Conservation (phyloP, 2,329 filamentous ascomycete genomes). For the Davidsoniella virescens region DNA sequence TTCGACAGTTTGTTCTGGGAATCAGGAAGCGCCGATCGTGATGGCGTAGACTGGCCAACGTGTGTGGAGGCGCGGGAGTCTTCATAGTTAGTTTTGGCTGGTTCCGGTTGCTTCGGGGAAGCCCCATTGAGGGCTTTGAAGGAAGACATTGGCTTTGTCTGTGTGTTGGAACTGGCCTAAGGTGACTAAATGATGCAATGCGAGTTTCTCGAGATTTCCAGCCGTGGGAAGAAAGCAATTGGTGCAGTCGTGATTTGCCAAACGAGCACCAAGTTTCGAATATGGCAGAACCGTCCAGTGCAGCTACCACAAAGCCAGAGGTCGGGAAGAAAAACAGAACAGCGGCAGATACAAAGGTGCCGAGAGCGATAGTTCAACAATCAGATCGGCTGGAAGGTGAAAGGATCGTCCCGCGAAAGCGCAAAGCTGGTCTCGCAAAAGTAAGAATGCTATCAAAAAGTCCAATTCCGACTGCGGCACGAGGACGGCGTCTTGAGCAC, state of each 20-base stretch:
- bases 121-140: conserved; percentile 36
- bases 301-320: too few species aligned
- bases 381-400: too few species aligned
- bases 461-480: too few species aligned
- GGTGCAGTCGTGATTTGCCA: background rate
- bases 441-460: background rate
- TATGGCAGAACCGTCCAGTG: too few species aligned
- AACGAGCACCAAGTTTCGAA: background rate
- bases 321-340: too few species aligned
- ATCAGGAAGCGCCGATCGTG: conserved; percentile 14
- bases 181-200: background rate
- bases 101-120: conserved; percentile 28
- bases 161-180: background rate
- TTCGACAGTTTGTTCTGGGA: conserved; percentile 3
- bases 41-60: conserved; percentile 1
- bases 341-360: too few species aligned
- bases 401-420: background rate
- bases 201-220: background rate
- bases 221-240: too few species aligned
- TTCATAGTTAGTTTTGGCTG: conserved; percentile 15
- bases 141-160: conserved; percentile 26
- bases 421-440: background rate
- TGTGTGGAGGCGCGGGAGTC: conserved; percentile 6
- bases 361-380: background rate
- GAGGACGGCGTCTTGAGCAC: background rate